Conservation (phyloP, 2,329 filamentous ascomycete species). For the Mycosphaerella arachidis region DNA sequence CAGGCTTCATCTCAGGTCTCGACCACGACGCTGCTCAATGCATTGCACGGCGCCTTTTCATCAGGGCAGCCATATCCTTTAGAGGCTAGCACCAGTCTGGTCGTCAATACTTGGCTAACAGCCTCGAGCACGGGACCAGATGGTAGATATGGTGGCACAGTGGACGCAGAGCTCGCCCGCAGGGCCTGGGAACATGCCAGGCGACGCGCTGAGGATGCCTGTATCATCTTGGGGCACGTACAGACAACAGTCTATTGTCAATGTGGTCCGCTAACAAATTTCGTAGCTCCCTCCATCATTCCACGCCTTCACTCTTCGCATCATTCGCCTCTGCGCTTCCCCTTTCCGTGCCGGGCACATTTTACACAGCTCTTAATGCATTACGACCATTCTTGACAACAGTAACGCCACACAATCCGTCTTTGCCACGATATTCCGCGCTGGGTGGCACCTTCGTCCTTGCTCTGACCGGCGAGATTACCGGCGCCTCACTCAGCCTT, state of each 20-base stretch:
- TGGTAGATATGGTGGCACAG: slow-evolving; percentile 67
- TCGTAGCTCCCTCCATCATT: slow-evolving; percentile 76
- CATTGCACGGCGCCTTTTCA: slow-evolving; percentile 83
- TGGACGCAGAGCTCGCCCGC: slow-evolving; percentile 72
- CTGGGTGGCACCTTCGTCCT: slow-evolving; percentile 78
- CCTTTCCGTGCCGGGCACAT: slow-evolving; percentile 66
- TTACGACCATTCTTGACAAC: slow-evolving; percentile 82
- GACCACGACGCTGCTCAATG: slow-evolving; percentile 87
- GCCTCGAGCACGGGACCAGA: slow-evolving; percentile 66
- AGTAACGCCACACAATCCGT: slow-evolving; percentile 85
- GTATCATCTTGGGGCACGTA: slow-evolving; percentile 77
- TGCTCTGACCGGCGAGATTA: slow-evolving; percentile 73
- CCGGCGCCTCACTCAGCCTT: slow-evolving; percentile 68
- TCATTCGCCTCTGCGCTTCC: slow-evolving; percentile 81
- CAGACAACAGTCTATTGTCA: neutral
- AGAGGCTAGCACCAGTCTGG: slow-evolving; percentile 84
- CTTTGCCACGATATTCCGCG: slow-evolving; percentile 71
- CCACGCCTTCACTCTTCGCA: slow-evolving; percentile 75
- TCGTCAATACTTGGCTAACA: slow-evolving; percentile 93
- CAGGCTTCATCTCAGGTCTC: slow-evolving; percentile 72
- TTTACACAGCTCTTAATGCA: slow-evolving; percentile 75
- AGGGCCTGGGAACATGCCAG: slow-evolving; percentile 96
- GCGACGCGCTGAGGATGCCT: slow-evolving; percentile 89
- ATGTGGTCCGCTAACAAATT: slow-evolving; percentile 5
- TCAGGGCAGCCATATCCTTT: slow-evolving; percentile 77